Base-by-base conservation (phyloP, 192 early-diverging fungal genomes). In the Backusella luteola region DNA sequence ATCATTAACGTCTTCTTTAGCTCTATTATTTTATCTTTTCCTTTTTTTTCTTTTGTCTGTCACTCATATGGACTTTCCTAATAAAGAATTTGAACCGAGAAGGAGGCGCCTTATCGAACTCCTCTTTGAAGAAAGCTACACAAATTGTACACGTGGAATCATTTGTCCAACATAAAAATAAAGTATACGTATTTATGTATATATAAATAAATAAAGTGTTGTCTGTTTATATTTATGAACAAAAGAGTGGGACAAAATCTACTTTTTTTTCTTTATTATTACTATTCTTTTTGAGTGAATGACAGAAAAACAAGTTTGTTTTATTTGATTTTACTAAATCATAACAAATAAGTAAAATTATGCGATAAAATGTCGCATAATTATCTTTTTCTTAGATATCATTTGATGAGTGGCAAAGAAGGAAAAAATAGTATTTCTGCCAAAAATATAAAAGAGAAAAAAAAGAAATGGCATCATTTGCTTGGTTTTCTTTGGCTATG, bases 1-100 rank as follows among this genome's bases (percentile, higher is more conserved):
- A 56, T 23, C 53, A 59, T 59, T 59, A 59, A 12, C 19, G 9
- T 23, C 9, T 23, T 59, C 53, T 59, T 59, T 59, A 59, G 23
- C 53, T 26, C 53, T 14, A 59, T 59, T 59, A 0, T 12, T 59
- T 59, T 59, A 21, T 26, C 53, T 19, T 59, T 59, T 23, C 9
- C 11, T 59, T 59, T 59, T 59, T 59, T 53, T 21, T 59, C 3
- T 32, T 32, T 32, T 32, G 32, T 52, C 53, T 59, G 53, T 59
- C 53, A 59, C 4, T 59, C 53, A 59, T 59, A 59, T 59, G 53
- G 53, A 26, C 53, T 59, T 59, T 59, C 53, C 53, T 59, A 59
- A 59, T 59, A 59, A 59, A 59, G 53, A 59, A 59, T 59, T 59
- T 59, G n/a, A 63, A 63, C 56, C 56, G 56, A 63, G 56, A 63